Percentiles rank a stretch among this genome's conserved stretches.
These are phyloP conservation scores for Saksenaea oblongispora DNA, from an alignment of 371 early-diverging fungal species.

Conservation along the genomic window DNA sequence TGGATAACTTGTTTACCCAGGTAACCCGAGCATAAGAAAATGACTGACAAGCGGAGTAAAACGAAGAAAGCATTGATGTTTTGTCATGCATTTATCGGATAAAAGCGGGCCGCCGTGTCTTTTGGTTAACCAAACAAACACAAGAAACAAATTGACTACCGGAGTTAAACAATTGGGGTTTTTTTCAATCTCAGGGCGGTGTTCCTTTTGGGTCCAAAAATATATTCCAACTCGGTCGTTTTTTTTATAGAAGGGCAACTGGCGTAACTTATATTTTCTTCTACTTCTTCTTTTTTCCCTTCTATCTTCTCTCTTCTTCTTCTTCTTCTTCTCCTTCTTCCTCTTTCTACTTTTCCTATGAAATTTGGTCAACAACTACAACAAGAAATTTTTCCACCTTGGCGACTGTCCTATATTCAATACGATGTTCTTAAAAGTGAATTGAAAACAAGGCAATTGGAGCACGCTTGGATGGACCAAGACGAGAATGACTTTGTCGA, in stretches of 20 bases:
- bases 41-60: not conserved
- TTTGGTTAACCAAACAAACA: not conserved
- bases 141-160: not conserved
- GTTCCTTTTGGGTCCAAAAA: slow-evolving; percentile 1
- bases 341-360: slow-evolving; percentile 20
- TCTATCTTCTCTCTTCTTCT: slow-evolving; percentile 7
- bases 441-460: slow-evolving; percentile 61
- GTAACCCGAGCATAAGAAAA: not conserved
- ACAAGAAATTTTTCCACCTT: slow-evolving; percentile 54
- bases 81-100: slow-evolving; percentile 1
- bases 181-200: slow-evolving; percentile 3
- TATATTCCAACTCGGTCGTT: not conserved
- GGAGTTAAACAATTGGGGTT: not conserved
- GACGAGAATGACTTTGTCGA: slow-evolving; percentile 82
- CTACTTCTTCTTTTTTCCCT: slow-evolving; percentile 11
- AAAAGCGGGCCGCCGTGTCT: slow-evolving; percentile 1
- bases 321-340: slow-evolving; percentile 10
- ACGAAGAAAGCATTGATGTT: not conserved
- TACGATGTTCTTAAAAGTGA: slow-evolving; percentile 88
- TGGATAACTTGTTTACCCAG: not conserved
- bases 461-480: slow-evolving; percentile 61
- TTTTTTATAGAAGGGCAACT: not conserved
- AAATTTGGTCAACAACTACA: slow-evolving; percentile 49
- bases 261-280: not conserved
- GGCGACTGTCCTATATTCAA: slow-evolving; percentile 91